phyloP scores from a whole-genome alignment of 352 stramenopile genomes.

The Globisporangium abappressorium region DNA sequence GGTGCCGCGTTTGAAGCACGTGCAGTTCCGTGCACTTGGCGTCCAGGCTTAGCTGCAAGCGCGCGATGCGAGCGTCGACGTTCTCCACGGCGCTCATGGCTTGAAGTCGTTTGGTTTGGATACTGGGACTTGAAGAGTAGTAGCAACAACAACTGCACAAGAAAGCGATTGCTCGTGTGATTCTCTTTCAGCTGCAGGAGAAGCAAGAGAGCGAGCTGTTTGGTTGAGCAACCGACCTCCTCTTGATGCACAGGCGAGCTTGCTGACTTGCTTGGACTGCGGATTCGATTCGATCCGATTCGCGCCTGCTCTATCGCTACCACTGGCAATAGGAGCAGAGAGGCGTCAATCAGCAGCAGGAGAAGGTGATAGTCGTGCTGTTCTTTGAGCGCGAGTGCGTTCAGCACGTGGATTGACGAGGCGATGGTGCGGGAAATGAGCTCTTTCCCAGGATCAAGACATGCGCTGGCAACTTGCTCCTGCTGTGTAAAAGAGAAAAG shows the following conservation, averaged over 20 bases:
- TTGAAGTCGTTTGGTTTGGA: neutral
- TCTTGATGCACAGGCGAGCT: neutral
- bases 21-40: slow-evolving; percentile 43
- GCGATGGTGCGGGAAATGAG: neutral
- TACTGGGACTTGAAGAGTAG: neutral
- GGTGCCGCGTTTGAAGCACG: slow-evolving; percentile 38
- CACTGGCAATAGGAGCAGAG: neutral
- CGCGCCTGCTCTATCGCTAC: slow-evolving; percentile 1
- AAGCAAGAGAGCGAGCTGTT: neutral
- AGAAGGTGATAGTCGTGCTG: neutral
- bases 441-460: neutral
- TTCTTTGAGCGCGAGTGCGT: too few species aligned
- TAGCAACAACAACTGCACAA: neutral
- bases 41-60: slow-evolving; percentile 45
- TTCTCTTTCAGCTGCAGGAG: neutral
- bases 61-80: slow-evolving; percentile 51
- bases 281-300: neutral
- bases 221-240: neutral
- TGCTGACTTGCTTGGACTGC: neutral
- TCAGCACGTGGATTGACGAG: neutral
- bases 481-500: slow-evolving; percentile 6
- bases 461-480: neutral
- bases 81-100: slow-evolving; percentile 68
- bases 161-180: neutral
- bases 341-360: neutral